These are phyloP conservation scores for Calonectria crousiana DNA, from an alignment of 2,329 filamentous ascomycete species.

Conservation along the genomic window DNA sequence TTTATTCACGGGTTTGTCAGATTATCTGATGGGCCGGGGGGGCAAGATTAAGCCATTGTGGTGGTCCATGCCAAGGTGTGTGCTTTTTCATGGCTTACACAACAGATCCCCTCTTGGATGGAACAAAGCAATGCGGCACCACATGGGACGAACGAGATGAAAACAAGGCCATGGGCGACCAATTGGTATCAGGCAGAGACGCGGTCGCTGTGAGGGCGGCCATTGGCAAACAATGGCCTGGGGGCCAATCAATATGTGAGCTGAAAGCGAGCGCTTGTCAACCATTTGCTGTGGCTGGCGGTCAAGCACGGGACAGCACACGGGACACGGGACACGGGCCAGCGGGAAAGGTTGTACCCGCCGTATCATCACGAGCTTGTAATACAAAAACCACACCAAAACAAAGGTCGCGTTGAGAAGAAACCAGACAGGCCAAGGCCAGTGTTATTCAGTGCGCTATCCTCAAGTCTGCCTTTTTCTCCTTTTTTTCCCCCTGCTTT, in stretches of 20 bases:
- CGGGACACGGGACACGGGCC: neutral
- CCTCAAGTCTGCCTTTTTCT: no score
- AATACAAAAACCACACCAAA: neutral
- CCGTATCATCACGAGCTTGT: neutral
- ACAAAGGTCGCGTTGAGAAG: neutral
- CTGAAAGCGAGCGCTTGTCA: neutral
- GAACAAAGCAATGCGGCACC: neutral
- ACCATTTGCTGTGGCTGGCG: neutral
- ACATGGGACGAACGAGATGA: neutral
- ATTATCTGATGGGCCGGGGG: neutral
- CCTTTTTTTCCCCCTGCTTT: neutral
- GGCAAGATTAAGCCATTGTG: neutral
- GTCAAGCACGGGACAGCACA: neutral
- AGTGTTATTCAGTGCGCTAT: neutral
- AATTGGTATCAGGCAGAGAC: constrained; percentile 7
- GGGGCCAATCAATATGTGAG: constrained; percentile 18
- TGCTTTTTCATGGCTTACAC: constrained; percentile 12
- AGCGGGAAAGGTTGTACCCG: neutral
- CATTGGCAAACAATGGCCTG: neutral
- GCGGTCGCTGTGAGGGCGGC: constrained; percentile 19
- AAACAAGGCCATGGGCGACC: neutral
- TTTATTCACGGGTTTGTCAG: neutral
- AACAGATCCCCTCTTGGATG: neutral
- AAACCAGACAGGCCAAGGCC: neutral
- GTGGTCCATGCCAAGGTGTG: neutral